Evolutionary conservation across 2,329 filamentous ascomycete species (phyloP).

Genomic region (Fusarium drepaniforme): DNA sequence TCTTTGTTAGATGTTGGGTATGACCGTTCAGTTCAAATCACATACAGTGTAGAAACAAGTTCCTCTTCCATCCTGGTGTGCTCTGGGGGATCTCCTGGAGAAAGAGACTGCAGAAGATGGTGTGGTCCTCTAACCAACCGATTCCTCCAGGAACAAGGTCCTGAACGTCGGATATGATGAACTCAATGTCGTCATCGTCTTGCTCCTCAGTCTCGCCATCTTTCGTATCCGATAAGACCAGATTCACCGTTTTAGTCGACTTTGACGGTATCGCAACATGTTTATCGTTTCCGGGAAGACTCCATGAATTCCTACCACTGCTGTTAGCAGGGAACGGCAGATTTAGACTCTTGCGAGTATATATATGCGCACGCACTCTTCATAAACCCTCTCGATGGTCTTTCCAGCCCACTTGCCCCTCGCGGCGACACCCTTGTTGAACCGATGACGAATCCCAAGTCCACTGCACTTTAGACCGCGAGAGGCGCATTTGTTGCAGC

Average conservation of each 20-base stretch:
- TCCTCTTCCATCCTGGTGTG: constrained; percentile 27
- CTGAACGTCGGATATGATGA: neutral
- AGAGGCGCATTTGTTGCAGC: constrained; percentile 36
- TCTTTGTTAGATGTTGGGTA: accelerated
- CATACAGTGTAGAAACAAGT: constrained; percentile 35
- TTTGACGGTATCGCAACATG: neutral
- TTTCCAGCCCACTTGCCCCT: constrained; percentile 43
- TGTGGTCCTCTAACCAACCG: neutral
- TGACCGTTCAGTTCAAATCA: accelerated
- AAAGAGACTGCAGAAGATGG: neutral
- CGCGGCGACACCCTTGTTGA: constrained; percentile 43
- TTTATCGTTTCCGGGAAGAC: neutral
- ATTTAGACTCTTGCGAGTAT: accelerated
- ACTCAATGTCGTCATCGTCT: neutral
- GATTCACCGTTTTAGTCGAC: neutral
- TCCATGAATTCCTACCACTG: constrained; percentile 22
- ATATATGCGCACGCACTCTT: constrained; percentile 16
- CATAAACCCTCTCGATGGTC: constrained; percentile 39
- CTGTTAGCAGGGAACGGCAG: neutral
- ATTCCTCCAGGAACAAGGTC: neutral
- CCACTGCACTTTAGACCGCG: constrained; percentile 41
- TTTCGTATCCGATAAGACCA: neutral
- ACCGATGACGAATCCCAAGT: constrained; percentile 40
- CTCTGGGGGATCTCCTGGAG: constrained; percentile 22
- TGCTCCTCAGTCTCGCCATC: neutral